A percentile compares a stretch with the other conserved stretches of the same genome.
These are phyloP conservation scores for Laguncularia racemosa DNA, from an alignment of 345 rosid species.

Conservation along the genomic window DNA sequence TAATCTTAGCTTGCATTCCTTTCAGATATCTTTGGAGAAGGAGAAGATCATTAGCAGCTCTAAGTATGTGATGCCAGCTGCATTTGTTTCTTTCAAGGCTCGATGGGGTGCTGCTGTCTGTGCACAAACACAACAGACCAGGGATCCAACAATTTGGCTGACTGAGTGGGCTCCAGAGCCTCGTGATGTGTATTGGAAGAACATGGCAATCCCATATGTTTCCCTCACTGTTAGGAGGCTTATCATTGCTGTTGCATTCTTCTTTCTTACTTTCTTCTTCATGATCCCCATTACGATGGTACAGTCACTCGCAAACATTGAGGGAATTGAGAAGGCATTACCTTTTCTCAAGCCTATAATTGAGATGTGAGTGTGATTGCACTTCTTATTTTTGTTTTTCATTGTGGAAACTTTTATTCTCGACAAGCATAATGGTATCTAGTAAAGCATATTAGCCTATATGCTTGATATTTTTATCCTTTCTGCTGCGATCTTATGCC, in stretches of 20 bases:
- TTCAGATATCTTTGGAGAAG: slow-evolving; percentile 63
- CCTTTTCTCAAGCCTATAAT: slow-evolving; percentile 76
- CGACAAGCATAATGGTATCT: too few species aligned
- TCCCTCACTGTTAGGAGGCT: slow-evolving; percentile 72
- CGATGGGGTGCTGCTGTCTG: slow-evolving; percentile 95
- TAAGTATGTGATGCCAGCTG: slow-evolving; percentile 56
- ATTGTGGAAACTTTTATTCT: background rate
- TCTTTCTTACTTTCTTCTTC: slow-evolving; percentile 94
- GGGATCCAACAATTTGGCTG: slow-evolving; percentile 83
- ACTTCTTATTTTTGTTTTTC: slow-evolving; percentile 2
- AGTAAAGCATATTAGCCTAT: too few species aligned
- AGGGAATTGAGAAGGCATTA: slow-evolving; percentile 74
- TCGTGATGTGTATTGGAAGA: slow-evolving; percentile 78
- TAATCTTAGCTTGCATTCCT: too few species aligned
- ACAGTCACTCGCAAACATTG: slow-evolving; percentile 89
- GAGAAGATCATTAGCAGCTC: slow-evolving; percentile 39
- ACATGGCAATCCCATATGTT: slow-evolving; percentile 84
- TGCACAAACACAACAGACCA: slow-evolving; percentile 87
- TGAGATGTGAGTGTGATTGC: slow-evolving; percentile 50
- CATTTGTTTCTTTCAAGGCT: slow-evolving; percentile 84
- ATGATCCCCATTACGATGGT: slow-evolving; percentile 90
- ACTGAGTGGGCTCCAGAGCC: slow-evolving; percentile 99
- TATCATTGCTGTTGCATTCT: slow-evolving; percentile 52
- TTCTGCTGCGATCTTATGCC: too few species aligned
- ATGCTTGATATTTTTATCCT: too few species aligned